Conservation (phyloP, 2,329 filamentous ascomycete genomes). For the Fusarium miscanthi region DNA sequence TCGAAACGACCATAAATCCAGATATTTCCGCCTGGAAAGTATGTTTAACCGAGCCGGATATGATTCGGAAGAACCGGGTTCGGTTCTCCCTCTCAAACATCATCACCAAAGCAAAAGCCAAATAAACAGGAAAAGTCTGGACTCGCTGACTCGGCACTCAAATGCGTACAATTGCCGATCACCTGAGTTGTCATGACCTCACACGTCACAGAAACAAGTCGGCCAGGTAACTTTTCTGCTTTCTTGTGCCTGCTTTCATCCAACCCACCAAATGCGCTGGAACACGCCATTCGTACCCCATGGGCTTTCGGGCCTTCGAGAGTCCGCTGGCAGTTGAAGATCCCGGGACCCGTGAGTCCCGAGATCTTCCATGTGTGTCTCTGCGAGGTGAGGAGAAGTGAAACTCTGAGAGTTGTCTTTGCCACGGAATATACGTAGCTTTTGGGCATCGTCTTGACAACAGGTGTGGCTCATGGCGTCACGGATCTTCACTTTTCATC, state of each 20-base stretch:
- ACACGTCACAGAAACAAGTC: conserved; percentile 12
- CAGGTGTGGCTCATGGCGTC: conserved; percentile 31
- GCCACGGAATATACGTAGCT: conserved; percentile 26
- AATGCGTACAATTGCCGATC: conserved; percentile 24
- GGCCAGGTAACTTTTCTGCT: conserved; percentile 1
- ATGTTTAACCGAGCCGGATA: conserved; percentile 11
- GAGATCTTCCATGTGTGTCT: conserved; percentile 1
- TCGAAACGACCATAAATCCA: conserved; percentile 2
- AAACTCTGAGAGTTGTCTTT: not conserved
- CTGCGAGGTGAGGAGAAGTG: not conserved
- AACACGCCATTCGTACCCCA: not conserved
- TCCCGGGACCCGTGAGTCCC: conserved; percentile 9
- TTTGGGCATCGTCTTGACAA: conserved; percentile 13
- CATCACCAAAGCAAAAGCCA: conserved; percentile 1
- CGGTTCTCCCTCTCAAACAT: not conserved
- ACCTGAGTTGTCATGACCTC: conserved; percentile 21
- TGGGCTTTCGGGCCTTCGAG: conserved; percentile 29
- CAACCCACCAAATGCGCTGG: not conserved
- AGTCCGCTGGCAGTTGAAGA: conserved; percentile 12
- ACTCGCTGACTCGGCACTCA: conserved; percentile 15
- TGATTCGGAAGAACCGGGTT: conserved; percentile 21
- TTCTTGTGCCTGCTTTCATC: not conserved
- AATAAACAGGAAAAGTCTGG: conserved; percentile 24
- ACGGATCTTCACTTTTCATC: conserved; percentile 33
- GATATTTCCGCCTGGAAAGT: not conserved